Evolutionary conservation across 2,329 filamentous ascomycete species (phyloP).

Genomic region (Dactylellina haptotyla): DNA sequence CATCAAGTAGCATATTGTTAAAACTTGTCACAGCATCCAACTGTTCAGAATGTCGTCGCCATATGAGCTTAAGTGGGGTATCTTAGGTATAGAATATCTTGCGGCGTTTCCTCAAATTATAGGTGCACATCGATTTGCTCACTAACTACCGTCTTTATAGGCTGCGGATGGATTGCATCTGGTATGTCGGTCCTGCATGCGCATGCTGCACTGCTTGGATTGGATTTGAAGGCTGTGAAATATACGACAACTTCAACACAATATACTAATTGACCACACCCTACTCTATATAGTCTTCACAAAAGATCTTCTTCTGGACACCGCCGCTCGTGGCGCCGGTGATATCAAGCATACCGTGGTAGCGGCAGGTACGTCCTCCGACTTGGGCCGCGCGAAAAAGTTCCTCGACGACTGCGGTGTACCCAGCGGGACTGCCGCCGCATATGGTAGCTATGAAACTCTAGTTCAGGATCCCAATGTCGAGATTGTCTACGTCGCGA

Average conservation of each 20-base stretch:
- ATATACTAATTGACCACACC: conserved; percentile 5
- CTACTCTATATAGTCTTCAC: conserved; percentile 67
- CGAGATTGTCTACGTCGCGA: conserved; percentile 88
- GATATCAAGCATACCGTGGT: conserved; percentile 81
- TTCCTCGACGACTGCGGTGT: conserved; percentile 78
- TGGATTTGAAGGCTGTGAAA: background rate
- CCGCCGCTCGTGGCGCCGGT: conserved; percentile 73
- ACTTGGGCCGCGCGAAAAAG: conserved; percentile 72
- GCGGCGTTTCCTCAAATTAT: background rate
- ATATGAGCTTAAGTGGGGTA: conserved; percentile 57
- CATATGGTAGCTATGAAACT: conserved; percentile 84
- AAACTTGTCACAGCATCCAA: background rate
- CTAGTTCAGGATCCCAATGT: conserved; percentile 81
- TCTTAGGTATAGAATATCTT: conserved; percentile 52
- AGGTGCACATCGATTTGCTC: background rate
- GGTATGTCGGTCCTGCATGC: conserved; percentile 29
- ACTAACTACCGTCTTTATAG: conserved; percentile 17
- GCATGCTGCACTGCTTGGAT: background rate
- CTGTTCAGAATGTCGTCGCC: conserved; percentile 33
- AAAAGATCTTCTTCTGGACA: conserved; percentile 80
- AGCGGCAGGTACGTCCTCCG: conserved; percentile 82
- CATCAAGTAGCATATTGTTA: too few relatives aligned
- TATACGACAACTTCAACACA: conserved; percentile 41
- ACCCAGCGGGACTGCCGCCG: conserved; percentile 71
- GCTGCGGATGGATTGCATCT: conserved; percentile 56